Evolutionary conservation across 1,284 basidiomycete species (phyloP).

Genomic region (Trichosporon sp.): DNA sequence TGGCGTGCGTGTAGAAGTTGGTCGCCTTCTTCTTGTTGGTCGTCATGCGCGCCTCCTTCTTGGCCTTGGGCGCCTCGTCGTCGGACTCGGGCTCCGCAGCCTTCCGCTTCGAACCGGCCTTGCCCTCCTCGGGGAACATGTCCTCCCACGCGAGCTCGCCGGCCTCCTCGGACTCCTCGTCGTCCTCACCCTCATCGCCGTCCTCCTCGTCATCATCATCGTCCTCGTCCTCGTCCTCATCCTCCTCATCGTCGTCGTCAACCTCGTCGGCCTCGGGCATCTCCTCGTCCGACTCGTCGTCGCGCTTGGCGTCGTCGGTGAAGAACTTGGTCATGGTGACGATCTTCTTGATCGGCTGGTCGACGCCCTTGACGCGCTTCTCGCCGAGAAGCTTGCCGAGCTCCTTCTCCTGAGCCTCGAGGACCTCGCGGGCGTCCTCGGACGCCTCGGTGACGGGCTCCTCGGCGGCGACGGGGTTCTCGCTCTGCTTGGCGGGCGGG

Average conservation of each 20-base stretch:
- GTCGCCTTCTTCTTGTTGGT: conserved; percentile 88
- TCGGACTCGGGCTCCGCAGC: conserved; percentile 27
- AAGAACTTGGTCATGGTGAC: conserved; percentile 57
- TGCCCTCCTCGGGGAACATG: conserved; percentile 56
- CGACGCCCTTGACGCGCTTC: conserved; percentile 55
- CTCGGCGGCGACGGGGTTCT: conserved; percentile 25
- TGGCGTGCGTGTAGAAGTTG: conserved; percentile 84
- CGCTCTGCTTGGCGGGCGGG: conserved; percentile 50
- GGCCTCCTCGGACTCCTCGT: conserved; percentile 52
- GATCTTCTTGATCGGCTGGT: conserved; percentile 57
- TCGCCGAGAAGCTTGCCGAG: conserved; percentile 47
- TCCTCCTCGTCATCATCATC: conserved; percentile 55
- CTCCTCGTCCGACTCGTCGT: conserved; percentile 43
- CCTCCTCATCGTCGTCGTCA: conserved; percentile 53
- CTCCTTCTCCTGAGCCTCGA: conserved; percentile 42
- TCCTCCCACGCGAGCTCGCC: conserved; percentile 74
- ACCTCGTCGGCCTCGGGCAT: conserved; percentile 48
- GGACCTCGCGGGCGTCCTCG: conserved; percentile 34
- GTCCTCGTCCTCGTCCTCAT: conserved; percentile 48
- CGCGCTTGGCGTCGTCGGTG: conserved; percentile 47
- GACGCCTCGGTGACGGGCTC: conserved; percentile 31
- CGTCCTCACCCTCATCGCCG: conserved; percentile 27
- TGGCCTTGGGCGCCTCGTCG: conserved; percentile 24
- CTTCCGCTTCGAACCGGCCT: conserved; percentile 23
- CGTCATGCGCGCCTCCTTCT: conserved; percentile 74